Conservation (phyloP, 1,284 basidiomycete species). For the Austropuccinia psidii region DNA sequence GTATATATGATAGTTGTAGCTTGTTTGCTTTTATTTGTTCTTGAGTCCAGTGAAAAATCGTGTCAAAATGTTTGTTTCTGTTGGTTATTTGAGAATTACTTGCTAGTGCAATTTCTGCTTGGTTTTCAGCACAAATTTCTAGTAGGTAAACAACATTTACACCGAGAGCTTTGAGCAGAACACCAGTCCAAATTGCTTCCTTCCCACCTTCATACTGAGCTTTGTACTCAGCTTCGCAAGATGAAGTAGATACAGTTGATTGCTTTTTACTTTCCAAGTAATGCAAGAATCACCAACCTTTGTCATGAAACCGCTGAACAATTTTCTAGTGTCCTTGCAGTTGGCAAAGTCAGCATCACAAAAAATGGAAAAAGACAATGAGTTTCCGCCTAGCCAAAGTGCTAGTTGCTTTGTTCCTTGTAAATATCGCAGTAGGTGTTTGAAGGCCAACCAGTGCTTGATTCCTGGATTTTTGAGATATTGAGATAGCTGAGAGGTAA, state of each 20-base stretch:
- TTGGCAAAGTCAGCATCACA: not conserved
- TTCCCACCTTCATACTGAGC: not conserved
- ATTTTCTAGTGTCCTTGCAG: not conserved
- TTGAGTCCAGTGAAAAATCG: no score
- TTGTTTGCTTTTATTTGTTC: no score
- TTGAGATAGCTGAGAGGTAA: not conserved
- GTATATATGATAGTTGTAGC: no score
- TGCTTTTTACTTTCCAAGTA: not conserved
- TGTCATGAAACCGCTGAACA: not conserved
- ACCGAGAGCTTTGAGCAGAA: no score
- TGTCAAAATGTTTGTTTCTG: no score
- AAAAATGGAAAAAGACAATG: no score
- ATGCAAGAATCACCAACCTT: not conserved
- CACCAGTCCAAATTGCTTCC: not conserved
- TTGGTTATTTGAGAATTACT: no score
- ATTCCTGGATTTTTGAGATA: not conserved
- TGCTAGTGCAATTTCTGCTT: constrained; percentile 47
- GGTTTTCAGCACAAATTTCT: no score
- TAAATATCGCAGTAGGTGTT: not conserved
- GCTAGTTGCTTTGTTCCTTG: not conserved
- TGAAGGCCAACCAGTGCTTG: not conserved
- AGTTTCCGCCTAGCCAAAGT: no score
- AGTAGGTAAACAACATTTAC: no score
- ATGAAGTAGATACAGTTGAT: not conserved
- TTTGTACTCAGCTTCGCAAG: not conserved